These are phyloP conservation scores for Prinsepia uniflora DNA, from an alignment of 306 rosid species.

Conservation along the genomic window DNA sequence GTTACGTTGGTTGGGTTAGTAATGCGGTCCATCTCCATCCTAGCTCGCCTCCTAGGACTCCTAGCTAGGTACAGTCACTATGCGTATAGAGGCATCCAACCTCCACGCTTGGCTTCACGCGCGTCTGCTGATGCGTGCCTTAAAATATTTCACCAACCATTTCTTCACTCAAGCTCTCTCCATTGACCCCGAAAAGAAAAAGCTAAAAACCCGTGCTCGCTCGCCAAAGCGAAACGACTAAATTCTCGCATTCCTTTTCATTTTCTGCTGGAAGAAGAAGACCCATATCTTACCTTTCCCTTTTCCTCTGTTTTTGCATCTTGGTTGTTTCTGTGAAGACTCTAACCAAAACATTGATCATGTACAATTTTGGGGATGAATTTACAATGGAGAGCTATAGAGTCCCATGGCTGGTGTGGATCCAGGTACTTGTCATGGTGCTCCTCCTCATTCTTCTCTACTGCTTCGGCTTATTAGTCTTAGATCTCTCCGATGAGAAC, in stretches of 20 bases:
- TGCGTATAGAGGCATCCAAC: too few relatives aligned
- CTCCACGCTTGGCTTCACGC: too few relatives aligned
- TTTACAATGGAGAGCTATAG: slow-evolving; percentile 31
- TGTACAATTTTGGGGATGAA: slow-evolving; percentile 66
- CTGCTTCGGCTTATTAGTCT: slow-evolving; percentile 39
- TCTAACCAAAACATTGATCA: slow-evolving; percentile 7
- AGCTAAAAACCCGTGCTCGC: too few relatives aligned
- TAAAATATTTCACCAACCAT: background rate
- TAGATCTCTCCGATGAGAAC: slow-evolving; percentile 33
- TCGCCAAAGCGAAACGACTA: too few relatives aligned
- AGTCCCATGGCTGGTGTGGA: slow-evolving; percentile 83
- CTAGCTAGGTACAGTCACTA: too few relatives aligned
- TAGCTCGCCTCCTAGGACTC: too few relatives aligned
- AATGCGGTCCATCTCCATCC: too few relatives aligned
- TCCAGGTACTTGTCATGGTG: slow-evolving; percentile 54
- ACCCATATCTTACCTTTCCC: background rate
- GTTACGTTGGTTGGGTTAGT: too few relatives aligned
- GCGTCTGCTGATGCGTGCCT: too few relatives aligned
- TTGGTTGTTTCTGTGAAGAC: background rate
- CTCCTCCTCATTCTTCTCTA: slow-evolving; percentile 55
- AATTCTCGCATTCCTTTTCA: too few relatives aligned
- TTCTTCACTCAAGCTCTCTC: background rate
- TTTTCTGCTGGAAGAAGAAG: background rate
- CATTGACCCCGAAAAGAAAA: too few relatives aligned
- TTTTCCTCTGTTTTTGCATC: background rate